Base-by-base conservation (phyloP, 2,329 filamentous ascomycete species). In the Neopestalotiopsis rosae region DNA sequence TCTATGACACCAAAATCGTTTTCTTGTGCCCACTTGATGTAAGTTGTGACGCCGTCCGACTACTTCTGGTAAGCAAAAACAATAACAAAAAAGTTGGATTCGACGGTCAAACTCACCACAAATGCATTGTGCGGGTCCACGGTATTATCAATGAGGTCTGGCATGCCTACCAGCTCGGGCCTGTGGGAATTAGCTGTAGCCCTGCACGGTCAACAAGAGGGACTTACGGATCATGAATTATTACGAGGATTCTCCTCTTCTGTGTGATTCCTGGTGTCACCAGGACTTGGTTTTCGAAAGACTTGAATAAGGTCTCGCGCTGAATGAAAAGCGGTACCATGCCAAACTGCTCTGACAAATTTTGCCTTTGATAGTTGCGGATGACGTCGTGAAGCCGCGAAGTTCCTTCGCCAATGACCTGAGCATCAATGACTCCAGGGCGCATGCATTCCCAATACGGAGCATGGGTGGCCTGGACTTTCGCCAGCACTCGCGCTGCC, bases 371-470 rank as follows among this genome's bases (percentile, higher is more conserved):
- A 73, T 91, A 94, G 67, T 87, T 85, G 13, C 95, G 89, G 65
- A 98, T 89, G 30, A 97, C 87, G 77, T 97, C 93, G 75, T 95
- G 91, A 65, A 97, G 83, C 10, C 93, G 87, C 68, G 89, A 85
- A 1, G 87, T 87, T 13, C 86, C 85, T n/a, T 84, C 80, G 0
- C 81, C 81, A n/a, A 88, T 76, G 2, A 88, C 84, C 7, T 83
- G 83, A 3, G 89, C 79, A 67, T 88, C 80, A 52, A 91, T 83
- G 20, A 91, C 80, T 1, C 89, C 89, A 1, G 93, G 91, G 70
- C 93, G 90, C 86, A 98, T 91, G 80, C 93, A 97, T 71, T 93
- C 89, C 96, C 96, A 99, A 79, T 93, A 96, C 28, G 87, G 88
- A 1, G 89, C 88, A 71, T 91, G 90, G 66, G 86, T 81, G 1